Evolutionary conservation across 148 eudicot genomes (phyloP).

Genomic region (Fallopia convolvulus): DNA sequence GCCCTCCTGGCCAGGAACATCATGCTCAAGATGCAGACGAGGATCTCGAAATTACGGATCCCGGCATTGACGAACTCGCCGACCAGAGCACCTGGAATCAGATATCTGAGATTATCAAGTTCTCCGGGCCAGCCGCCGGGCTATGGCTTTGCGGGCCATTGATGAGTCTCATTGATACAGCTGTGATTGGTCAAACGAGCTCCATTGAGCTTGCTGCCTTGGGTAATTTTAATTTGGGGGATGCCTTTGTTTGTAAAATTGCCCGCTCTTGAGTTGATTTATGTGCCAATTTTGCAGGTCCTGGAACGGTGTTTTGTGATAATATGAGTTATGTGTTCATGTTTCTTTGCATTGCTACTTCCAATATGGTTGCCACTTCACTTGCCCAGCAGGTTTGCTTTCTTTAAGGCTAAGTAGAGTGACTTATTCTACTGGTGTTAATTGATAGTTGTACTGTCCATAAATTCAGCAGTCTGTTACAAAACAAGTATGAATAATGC

Average conservation of each 20-base stretch:
- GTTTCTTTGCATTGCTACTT: slow-evolving; percentile 95
- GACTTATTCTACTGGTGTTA: no score
- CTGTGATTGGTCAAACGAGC: slow-evolving; percentile 61
- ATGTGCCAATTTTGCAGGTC: slow-evolving; percentile 38
- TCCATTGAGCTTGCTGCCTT: slow-evolving; percentile 86
- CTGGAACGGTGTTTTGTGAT: slow-evolving; percentile 90
- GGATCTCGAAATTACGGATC: background rate
- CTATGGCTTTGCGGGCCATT: slow-evolving; percentile 85
- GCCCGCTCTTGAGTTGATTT: background rate
- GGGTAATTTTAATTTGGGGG: slow-evolving; percentile 26
- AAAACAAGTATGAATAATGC: slow-evolving; percentile 20
- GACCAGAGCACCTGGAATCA: slow-evolving; percentile 55
- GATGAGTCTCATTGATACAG: slow-evolving; percentile 91
- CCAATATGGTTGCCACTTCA: slow-evolving; percentile 90
- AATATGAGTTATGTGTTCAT: slow-evolving; percentile 68
- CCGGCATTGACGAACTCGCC: slow-evolving; percentile 22
- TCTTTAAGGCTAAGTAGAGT: background rate
- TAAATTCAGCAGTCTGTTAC: background rate
- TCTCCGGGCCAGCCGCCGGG: slow-evolving; percentile 90
- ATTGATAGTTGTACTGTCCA: background rate
- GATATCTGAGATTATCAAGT: slow-evolving; percentile 63
- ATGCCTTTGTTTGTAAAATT: background rate
- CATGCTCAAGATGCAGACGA: background rate
- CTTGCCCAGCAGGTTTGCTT: slow-evolving; percentile 69
- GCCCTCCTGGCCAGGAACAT: background rate